Evolutionary conservation across 2,329 filamentous ascomycete genomes (phyloP).

Genomic region (Colletotrichum sp.): DNA sequence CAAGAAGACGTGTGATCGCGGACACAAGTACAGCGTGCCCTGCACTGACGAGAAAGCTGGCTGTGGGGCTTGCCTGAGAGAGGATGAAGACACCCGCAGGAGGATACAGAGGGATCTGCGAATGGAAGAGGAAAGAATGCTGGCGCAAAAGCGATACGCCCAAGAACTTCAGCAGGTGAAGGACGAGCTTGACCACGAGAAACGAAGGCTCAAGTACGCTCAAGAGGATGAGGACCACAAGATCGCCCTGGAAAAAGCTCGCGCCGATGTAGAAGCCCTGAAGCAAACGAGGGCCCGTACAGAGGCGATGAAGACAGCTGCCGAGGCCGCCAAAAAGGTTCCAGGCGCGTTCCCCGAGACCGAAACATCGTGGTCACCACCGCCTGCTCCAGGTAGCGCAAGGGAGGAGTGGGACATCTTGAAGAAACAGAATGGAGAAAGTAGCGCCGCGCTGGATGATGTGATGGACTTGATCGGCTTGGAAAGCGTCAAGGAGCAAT

Average conservation of each 20-base stretch:
- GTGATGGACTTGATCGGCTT: conserved; percentile 76
- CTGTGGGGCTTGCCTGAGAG: conserved; percentile 58
- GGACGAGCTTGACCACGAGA: conserved; percentile 58
- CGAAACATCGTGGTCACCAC: no score
- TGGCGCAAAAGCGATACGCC: conserved; percentile 49
- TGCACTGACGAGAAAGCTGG: conserved; percentile 49
- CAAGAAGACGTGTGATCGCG: conserved; percentile 51
- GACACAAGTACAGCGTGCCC: conserved; percentile 51
- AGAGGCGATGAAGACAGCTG: conserved; percentile 8
- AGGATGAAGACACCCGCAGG: conserved; percentile 50
- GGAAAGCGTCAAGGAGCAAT: conserved; percentile 69
- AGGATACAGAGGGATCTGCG: conserved; percentile 50
- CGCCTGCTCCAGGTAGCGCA: conserved; percentile 30
- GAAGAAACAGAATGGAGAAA: conserved; percentile 57
- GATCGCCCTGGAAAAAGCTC: conserved; percentile 48
- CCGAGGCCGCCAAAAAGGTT: background rate
- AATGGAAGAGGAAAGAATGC: conserved; percentile 53
- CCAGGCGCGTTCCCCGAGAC: background rate
- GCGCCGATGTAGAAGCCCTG: conserved; percentile 36
- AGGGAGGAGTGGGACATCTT: conserved; percentile 65
- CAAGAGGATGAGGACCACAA: conserved; percentile 49
- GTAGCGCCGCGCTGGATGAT: conserved; percentile 61
- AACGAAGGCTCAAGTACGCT: conserved; percentile 45
- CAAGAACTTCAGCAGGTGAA: conserved; percentile 51
- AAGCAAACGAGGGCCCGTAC: background rate